These are phyloP conservation scores for Trichocladium antarcticum DNA, from an alignment of 495 filamentous ascomycete genomes.

Conservation along the genomic window DNA sequence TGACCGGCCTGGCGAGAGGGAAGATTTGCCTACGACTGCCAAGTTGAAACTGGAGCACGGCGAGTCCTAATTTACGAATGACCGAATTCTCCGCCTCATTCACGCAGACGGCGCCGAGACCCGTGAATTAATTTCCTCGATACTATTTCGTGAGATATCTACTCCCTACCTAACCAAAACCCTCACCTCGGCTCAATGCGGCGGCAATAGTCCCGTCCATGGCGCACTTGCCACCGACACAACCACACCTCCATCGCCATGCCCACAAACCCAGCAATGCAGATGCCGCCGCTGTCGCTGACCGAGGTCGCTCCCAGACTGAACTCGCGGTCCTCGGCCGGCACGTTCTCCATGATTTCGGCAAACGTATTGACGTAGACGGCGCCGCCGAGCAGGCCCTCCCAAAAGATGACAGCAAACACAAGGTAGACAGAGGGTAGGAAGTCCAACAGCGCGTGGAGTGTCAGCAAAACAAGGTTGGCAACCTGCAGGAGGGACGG, in stretches of 20 bases:
- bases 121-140: neutral
- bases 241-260: conserved; percentile 76
- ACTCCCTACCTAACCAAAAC: too few species aligned
- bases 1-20: too few species aligned
- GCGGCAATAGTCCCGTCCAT: conserved; percentile 68
- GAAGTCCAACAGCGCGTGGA: conserved; percentile 66
- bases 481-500: conserved; percentile 72
- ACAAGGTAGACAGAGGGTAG: conserved; percentile 75
- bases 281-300: conserved; percentile 85
- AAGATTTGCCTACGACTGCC: too few species aligned
- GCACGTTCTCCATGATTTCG: conserved; percentile 73
- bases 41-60: too few species aligned
- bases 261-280: conserved; percentile 73
- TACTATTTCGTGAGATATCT: too few species aligned
- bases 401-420: conserved; percentile 86
- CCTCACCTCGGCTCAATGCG: conserved; percentile 28
- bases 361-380: conserved; percentile 97
- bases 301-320: conserved; percentile 81
- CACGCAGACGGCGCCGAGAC: too few species aligned
- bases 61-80: too few species aligned
- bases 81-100: too few species aligned
- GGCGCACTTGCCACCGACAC: conserved; percentile 68
- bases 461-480: conserved; percentile 62
- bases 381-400: conserved; percentile 76
- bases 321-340: conserved; percentile 71